Base-by-base conservation (phyloP, 2,329 filamentous ascomycete genomes). In the Penicillium sp. region DNA sequence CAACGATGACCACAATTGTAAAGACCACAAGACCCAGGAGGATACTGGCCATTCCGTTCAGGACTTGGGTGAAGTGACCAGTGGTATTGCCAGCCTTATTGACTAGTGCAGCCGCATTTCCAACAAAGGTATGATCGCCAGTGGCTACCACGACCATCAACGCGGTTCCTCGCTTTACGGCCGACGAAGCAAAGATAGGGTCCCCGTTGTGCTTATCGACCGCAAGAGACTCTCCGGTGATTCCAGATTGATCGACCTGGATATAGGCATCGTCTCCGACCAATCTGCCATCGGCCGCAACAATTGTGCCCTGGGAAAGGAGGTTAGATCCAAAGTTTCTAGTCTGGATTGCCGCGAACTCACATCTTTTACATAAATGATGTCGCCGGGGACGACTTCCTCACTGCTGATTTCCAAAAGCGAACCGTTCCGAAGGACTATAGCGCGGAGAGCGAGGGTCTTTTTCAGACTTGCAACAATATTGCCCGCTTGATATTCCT, bases 391-490 rank as follows among this genome's bases (percentile, higher is more conserved):
- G 55, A 95, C 89, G 56, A 95, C 86, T 63, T 91, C 86, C 45
- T 86, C 82, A 54, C 88, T 86, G 74, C 91, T 87, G 54, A 95
- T 78, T 72, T 95, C 89, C 71, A 83, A 80, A 54, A 90, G 80
- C 49, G 80, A 78, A 54, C 85, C 87, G 68, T 92, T 87, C 78
- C 90, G 88, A 68, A 93, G 81, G 61, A 95, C 89, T 37, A 88
- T 84, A 67, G 89, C 89, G 79, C 91, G 93, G 41, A 95, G 81
- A 49, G 89, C 89, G 33, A 95, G 81, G 46, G 87, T 92, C 77
- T 93, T 91, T 79, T 95, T 95, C 65, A 95, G 75, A 69, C 93
- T 88, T 41, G 92, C 88, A 73, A 95, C 89, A 57, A 95, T 93
- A 48, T 87, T 91, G 68, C 88, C 89, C 54, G 89, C 89, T 73